Conservation (phyloP, 1,139 yeast genomes). For the Scheffersomyces cryptocercus region DNA sequence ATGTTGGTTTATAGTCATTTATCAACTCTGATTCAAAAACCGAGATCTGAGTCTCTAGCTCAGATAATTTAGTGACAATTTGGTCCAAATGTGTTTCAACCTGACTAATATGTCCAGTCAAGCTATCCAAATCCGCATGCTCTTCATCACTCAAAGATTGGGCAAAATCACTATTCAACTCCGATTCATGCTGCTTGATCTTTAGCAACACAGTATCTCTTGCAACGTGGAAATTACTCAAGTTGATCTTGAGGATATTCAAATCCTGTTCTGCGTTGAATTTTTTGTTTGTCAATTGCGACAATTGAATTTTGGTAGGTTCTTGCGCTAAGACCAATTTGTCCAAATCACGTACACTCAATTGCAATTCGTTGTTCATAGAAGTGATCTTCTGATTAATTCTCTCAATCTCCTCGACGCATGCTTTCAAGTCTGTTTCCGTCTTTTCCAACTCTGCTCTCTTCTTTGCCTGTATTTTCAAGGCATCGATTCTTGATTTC, state of each 20-base stretch:
- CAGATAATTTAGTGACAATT: constrained; percentile 45
- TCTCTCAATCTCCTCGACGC: constrained; percentile 22
- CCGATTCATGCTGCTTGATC: constrained; percentile 46
- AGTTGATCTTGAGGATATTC: constrained; percentile 21
- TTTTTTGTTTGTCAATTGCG: constrained; percentile 42
- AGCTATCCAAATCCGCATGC: constrained; percentile 31
- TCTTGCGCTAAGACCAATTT: constrained; percentile 40
- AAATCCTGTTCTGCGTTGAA: constrained; percentile 46
- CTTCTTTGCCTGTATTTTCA: constrained; percentile 56
- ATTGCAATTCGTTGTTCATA: constrained; percentile 47
- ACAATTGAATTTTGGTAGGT: constrained; percentile 42
- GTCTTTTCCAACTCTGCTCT: constrained; percentile 46
- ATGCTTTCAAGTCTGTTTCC: constrained; percentile 23
- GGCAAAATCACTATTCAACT: constrained; percentile 56
- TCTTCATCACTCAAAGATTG: constrained; percentile 50
- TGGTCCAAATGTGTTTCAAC: constrained; percentile 44
- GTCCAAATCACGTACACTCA: constrained; percentile 38
- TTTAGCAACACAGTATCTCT: constrained; percentile 28
- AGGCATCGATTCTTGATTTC: constrained; percentile 68
- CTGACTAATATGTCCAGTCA: constrained; percentile 40
- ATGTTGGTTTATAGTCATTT: constrained; percentile 44
- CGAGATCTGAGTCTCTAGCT: constrained; percentile 53
- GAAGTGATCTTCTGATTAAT: constrained; percentile 30
- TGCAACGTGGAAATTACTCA: constrained; percentile 24
- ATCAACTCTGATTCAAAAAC: constrained; percentile 57